Conservation (phyloP, 1,284 basidiomycete species). For the Rhizoctonia solani region DNA sequence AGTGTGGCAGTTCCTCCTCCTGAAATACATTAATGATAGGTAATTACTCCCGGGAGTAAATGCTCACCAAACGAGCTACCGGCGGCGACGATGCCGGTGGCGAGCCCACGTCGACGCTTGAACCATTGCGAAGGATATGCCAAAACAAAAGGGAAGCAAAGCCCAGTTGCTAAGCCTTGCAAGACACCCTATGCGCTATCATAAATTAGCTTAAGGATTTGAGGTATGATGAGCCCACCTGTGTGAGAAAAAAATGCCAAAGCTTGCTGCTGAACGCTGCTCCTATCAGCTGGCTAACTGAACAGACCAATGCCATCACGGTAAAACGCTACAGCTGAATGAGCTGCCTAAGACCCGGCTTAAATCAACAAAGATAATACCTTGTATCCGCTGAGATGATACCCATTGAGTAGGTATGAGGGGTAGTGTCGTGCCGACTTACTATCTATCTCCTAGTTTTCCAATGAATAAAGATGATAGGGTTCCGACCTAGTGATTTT, state of each 20-base stretch:
- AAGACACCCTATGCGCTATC: constrained; percentile 37
- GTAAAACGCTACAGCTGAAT: constrained; percentile 36
- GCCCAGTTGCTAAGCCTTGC: constrained; percentile 39
- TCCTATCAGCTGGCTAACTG: constrained; percentile 37
- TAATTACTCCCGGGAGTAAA: not conserved
- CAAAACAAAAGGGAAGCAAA: constrained; percentile 41
- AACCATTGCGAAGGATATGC: constrained; percentile 43
- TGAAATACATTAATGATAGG: constrained; percentile 8
- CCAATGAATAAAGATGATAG: constrained; percentile 39
- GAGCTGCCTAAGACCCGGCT: not conserved
- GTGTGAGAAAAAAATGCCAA: constrained; percentile 42
- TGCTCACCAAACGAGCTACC: constrained; percentile 41
- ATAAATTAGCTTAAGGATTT: not conserved
- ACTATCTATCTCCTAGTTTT: constrained; percentile 40
- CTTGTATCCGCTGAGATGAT: constrained; percentile 29
- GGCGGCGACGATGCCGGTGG: constrained; percentile 41
- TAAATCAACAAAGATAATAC: not conserved
- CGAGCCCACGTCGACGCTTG: constrained; percentile 40
- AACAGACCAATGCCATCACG: constrained; percentile 37
- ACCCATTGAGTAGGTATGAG: not conserved
- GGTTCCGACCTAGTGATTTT: constrained; percentile 32
- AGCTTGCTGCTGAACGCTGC: constrained; percentile 41
- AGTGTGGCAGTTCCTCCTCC: constrained; percentile 41
- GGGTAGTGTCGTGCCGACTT: not conserved
- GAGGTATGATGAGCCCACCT: constrained; percentile 27